phyloP scores from a whole-genome alignment of 257 asterid species.

The Eucommia ulmoides region DNA sequence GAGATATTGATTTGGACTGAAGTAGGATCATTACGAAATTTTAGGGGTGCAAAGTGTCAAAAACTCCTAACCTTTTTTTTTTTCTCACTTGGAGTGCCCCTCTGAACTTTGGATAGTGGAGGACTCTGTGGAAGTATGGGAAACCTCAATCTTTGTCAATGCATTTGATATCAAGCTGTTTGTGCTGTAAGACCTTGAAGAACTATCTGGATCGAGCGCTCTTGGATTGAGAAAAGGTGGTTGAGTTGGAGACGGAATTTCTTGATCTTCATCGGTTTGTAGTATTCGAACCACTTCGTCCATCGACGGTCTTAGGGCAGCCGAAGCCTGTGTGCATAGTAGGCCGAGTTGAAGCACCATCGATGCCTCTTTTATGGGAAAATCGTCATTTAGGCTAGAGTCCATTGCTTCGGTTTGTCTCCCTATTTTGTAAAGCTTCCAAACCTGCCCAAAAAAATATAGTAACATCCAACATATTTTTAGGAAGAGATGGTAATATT shows the following conservation, averaged over 20 bases:
- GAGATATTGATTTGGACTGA: neutral
- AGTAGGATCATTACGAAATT: neutral
- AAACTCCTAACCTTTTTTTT: too few species aligned
- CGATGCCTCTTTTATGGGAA: conserved; percentile 37
- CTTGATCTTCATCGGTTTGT: conserved; percentile 25
- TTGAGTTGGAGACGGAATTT: conserved; percentile 60
- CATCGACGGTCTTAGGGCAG: conserved; percentile 71
- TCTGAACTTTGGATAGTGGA: conserved; percentile 51
- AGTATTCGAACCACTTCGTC: conserved; percentile 57
- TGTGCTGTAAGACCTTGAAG: conserved; percentile 38
- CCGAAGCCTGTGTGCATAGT: conserved; percentile 71
- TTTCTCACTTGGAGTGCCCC: conserved; percentile 16
- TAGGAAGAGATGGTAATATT: too few species aligned
- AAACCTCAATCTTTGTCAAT: conserved; percentile 19
- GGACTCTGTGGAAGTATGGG: conserved; percentile 40
- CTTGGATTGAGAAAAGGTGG: conserved; percentile 63
- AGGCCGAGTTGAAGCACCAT: conserved; percentile 55
- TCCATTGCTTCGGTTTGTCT: conserved; percentile 50
- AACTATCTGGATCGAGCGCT: conserved; percentile 18
- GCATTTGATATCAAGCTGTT: conserved; percentile 30
- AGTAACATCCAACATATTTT: neutral
- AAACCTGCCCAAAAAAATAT: conserved; percentile 42
- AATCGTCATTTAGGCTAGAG: conserved; percentile 31
- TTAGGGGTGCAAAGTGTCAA: neutral
- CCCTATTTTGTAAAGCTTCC: conserved; percentile 45